Percentiles rank a stretch among this genome's conserved stretches.
Evolutionary conservation across 306 rosid genomes (phyloP).

Genomic region (Dicorynia guianensis): DNA sequence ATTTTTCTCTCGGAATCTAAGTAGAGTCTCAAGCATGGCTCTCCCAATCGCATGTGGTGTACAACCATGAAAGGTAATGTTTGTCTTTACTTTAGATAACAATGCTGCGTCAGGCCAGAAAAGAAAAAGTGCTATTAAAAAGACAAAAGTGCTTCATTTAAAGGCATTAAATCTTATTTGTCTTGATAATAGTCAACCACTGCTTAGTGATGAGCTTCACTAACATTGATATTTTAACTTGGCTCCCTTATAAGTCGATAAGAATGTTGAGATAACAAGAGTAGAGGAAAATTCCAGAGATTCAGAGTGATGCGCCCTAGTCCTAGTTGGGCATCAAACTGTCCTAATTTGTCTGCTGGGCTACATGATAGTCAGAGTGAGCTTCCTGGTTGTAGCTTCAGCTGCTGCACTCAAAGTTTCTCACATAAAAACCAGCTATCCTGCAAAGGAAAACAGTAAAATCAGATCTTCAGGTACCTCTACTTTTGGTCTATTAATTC

Average conservation of each 20-base stretch:
- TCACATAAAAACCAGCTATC: conserved; percentile 23
- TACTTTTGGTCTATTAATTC: neutral
- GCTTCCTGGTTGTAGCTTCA: conserved; percentile 54
- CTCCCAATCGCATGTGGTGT: conserved; percentile 1
- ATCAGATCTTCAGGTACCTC: conserved; percentile 40
- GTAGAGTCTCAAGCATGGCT: neutral
- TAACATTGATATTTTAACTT: conserved; percentile 11
- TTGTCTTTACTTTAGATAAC: too few species aligned
- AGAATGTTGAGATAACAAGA: conserved; percentile 44
- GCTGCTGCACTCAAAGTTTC: conserved; percentile 50
- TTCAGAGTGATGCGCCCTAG: conserved; percentile 29
- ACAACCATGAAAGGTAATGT: neutral
- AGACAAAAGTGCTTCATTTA: conserved; percentile 21
- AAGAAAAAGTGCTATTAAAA: neutral
- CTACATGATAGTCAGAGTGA: conserved; percentile 56
- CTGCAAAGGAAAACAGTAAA: conserved; percentile 15
- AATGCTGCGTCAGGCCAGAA: neutral
- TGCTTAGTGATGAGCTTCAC: conserved; percentile 46
- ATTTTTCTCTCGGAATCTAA: neutral
- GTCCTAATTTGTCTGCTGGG: conserved; percentile 14
- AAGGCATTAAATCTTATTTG: conserved; percentile 31
- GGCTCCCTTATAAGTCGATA: conserved; percentile 20
- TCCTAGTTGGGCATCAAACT: conserved; percentile 1
- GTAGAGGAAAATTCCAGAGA: conserved; percentile 13
- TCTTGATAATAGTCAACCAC: conserved; percentile 45